Evolutionary conservation across 768 basidiomycete genomes (phyloP), one percentile per base, ranked within the genome.

Genomic region (Pulveroboletus sp.): DNA sequence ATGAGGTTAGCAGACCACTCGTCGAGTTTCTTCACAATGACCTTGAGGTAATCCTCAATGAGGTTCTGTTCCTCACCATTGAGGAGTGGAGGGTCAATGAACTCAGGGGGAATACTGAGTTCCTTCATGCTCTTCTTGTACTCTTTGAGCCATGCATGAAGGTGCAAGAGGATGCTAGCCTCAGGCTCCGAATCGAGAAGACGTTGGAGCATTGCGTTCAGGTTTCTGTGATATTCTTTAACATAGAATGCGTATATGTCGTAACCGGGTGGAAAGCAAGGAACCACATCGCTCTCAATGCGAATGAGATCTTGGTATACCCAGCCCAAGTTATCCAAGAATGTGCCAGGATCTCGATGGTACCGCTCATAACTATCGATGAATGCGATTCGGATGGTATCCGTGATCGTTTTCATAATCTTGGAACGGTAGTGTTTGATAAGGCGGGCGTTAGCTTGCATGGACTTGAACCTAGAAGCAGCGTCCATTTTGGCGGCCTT

Each of bases 61-160:
- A 99, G 79, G 27, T 73, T 73, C 66, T 96, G 92, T 62, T 95
- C 93, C 66, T 93, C 93, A 50, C 96, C 95, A 51, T 93, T 93
- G 31, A 99, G 76, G n/a, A 98, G 73, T 0, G 94, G 83, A 0
- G 95, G 96, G 47, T 92, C 83, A 30, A 96, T 73, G 44, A 89
- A 79, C 37, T 92, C 92, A 0, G 82, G 72, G 0, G 92, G 78
- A 24, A 98, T 77, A 40, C 85, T 82, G 44, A 98, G 82, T 60
- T 97, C 93, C 68, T 91, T 92, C 93, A 97, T 97, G 61, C 82
- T 89, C 63, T 82, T 80, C 71, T 88, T 86, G 74, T 98, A 97
- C 63, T 97, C 89, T 71, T 97, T 98, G 45, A 96, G 77, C 93
- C 93, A 97, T 6, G 86, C 89, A 57, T 91, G 89, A 26, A 99